Conservation (phyloP, 2,329 filamentous ascomycete genomes). For the Aspergillus sp. region DNA sequence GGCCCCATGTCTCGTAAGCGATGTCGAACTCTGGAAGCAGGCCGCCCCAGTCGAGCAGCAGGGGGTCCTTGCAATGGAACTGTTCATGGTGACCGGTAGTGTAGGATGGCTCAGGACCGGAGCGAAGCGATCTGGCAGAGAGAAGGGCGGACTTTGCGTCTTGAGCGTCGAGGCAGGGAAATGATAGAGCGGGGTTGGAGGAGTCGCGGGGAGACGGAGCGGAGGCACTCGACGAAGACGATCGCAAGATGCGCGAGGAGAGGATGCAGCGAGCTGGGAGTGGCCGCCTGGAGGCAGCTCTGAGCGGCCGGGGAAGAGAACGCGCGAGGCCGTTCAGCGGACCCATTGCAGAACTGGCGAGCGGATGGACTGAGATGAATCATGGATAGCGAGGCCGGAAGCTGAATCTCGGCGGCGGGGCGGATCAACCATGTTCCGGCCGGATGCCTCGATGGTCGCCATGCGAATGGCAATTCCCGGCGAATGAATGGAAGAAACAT, state of each 20-base stretch:
- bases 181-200: conserved; percentile 83
- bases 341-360: conserved; percentile 17
- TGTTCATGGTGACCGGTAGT: conserved; percentile 80
- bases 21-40: conserved; percentile 85
- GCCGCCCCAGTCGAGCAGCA: conserved; percentile 92
- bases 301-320: conserved; percentile 18
- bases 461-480: too few relatives aligned
- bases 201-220: conserved; percentile 29
- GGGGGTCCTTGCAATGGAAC: conserved; percentile 71
- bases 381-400: not conserved
- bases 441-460: too few relatives aligned
- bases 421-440: not conserved
- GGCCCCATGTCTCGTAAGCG: conserved; percentile 91
- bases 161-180: conserved; percentile 84
- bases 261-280: not conserved
- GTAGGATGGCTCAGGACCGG: conserved; percentile 90
- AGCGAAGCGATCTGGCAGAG: conserved; percentile 63
- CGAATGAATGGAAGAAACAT: not conserved
- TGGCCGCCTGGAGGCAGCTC: conserved; percentile 18
- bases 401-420: not conserved
- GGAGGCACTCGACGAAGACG: conserved; percentile 22
- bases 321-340: conserved; percentile 21
- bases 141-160: conserved; percentile 77
- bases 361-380: not conserved
- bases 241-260: conserved; percentile 19